Evolutionary conservation across 2,329 filamentous ascomycete species (phyloP).

Genomic region (Ophiosphaerella korrae): DNA sequence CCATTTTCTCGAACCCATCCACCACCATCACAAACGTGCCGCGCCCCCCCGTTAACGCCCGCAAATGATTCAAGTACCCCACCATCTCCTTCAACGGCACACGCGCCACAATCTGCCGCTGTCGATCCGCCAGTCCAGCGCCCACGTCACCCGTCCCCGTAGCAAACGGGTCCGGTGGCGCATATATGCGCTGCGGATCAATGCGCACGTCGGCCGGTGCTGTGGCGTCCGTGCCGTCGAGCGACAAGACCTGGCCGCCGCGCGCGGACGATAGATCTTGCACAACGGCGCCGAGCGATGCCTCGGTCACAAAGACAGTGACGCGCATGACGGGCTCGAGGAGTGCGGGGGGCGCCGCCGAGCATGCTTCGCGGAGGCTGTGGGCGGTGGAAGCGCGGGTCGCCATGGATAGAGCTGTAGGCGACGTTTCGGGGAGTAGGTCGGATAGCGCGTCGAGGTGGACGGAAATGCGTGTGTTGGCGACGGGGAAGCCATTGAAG

Average conservation of each 20-base stretch:
- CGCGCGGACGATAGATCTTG: constrained; percentile 78
- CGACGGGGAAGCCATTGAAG: constrained; percentile 76
- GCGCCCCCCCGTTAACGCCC: constrained; percentile 85
- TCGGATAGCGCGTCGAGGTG: constrained; percentile 69
- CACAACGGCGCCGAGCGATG: constrained; percentile 78
- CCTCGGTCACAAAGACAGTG: constrained; percentile 83
- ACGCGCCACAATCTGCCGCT: constrained; percentile 73
- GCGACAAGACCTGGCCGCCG: constrained; percentile 74
- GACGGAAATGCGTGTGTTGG: constrained; percentile 74
- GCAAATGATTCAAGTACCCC: constrained; percentile 85
- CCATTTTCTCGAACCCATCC: constrained; percentile 73
- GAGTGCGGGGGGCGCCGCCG: constrained; percentile 63
- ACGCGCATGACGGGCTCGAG: constrained; percentile 95
- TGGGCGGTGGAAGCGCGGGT: constrained; percentile 67
- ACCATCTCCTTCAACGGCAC: constrained; percentile 97
- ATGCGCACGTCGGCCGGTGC: constrained; percentile 52
- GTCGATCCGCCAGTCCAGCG: constrained; percentile 25
- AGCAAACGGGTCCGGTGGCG: constrained; percentile 83
- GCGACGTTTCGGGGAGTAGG: constrained; percentile 69
- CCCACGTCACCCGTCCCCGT: constrained; percentile 27
- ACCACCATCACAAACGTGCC: constrained; percentile 78
- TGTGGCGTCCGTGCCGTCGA: constrained; percentile 51
- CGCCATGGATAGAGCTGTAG: constrained; percentile 70
- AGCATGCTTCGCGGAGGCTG: constrained; percentile 68
- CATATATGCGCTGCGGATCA: constrained; percentile 77